phyloP scores from a whole-genome alignment of 2,329 filamentous ascomycete species.

The Magnaporthiopsis rhizophila region DNA sequence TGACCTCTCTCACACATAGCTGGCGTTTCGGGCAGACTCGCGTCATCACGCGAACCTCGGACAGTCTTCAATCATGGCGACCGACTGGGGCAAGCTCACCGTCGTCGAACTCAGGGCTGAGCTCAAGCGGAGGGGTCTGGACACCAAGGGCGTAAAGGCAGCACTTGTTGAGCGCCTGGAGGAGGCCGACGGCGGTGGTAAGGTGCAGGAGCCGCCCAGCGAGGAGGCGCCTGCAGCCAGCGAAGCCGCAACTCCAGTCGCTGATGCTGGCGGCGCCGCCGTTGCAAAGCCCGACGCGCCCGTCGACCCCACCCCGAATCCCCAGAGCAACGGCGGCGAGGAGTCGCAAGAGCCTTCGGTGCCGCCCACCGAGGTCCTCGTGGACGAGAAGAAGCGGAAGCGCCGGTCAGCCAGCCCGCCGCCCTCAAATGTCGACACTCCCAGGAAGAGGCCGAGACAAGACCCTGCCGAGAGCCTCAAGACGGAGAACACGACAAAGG shows the following conservation, averaged over 20 bases:
- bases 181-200: constrained; percentile 12
- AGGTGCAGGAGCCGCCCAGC: constrained; percentile 7
- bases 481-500: too few species aligned
- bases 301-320: background rate
- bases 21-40: background rate
- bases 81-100: constrained; percentile 54
- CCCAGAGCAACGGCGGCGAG: background rate
- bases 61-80: constrained; percentile 28
- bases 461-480: background rate
- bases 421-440: constrained; percentile 26
- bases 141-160: constrained; percentile 61
- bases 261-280: background rate
- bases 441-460: constrained; percentile 33
- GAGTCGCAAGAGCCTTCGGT: background rate
- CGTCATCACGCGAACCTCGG: constrained; percentile 1
- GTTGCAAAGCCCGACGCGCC: background rate
- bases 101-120: constrained; percentile 69
- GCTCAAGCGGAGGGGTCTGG: constrained; percentile 63
- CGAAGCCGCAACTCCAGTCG: background rate
- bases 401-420: constrained; percentile 56
- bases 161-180: constrained; percentile 60
- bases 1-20: background rate
- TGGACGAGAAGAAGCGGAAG: constrained; percentile 50
- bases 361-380: constrained; percentile 10
- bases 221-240: background rate